A percentile compares a stretch with the other conserved stretches of the same genome.
Conservation (phyloP, 176 grass and related monocot species). For the Paspalum notatum region DNA sequence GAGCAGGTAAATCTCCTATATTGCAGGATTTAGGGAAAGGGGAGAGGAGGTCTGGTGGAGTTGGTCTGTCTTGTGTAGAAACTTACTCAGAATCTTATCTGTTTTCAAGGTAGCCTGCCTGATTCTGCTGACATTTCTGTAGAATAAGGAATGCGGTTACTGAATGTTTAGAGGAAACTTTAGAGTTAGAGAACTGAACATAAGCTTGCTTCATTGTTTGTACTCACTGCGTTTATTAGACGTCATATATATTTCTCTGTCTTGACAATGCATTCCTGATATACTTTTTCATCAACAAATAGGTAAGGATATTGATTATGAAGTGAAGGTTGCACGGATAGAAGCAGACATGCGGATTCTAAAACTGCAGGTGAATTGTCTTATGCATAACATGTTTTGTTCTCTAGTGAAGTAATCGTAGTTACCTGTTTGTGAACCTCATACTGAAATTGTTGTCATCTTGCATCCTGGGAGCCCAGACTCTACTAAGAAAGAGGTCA, state of each 20-base stretch:
- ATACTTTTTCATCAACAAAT: slow-evolving; percentile 28
- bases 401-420: neutral
- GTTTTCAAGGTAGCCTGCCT: slow-evolving; percentile 25
- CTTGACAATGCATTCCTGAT: slow-evolving; percentile 26
- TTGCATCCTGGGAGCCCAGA: slow-evolving; percentile 1
- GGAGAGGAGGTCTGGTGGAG: too few relatives aligned
- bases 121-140: slow-evolving; percentile 18
- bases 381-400: slow-evolving; percentile 20
- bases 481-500: neutral
- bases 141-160: slow-evolving; percentile 13
- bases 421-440: slow-evolving; percentile 22
- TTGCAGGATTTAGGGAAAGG: too few relatives aligned
- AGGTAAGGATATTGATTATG: slow-evolving; percentile 75
- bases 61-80: neutral
- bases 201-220: slow-evolving; percentile 13
- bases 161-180: slow-evolving; percentile 23
- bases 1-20: too few relatives aligned
- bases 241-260: neutral
- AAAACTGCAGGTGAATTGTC: slow-evolving; percentile 81
- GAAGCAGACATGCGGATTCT: slow-evolving; percentile 94
- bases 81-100: neutral
- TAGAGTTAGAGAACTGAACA: neutral
- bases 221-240: slow-evolving; percentile 6
- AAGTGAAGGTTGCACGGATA: slow-evolving; percentile 65
- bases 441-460: neutral